Evolutionary conservation across 495 filamentous ascomycete genomes (phyloP).

Genomic region (Tuber indicum): DNA sequence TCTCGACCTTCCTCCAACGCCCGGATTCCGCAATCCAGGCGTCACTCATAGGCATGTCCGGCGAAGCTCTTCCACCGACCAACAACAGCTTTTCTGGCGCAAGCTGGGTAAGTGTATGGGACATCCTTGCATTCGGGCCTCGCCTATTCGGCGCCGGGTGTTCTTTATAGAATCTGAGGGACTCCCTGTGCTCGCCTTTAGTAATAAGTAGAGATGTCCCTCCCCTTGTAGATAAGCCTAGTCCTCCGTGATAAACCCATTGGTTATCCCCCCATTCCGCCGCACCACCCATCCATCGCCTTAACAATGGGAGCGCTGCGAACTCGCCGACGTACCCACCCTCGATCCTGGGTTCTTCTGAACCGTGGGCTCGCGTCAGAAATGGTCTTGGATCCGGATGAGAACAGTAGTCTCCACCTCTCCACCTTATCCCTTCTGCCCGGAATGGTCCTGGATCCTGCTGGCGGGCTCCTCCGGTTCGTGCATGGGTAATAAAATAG

Average conservation of each 20-base stretch:
- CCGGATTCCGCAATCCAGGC: conserved; percentile 63
- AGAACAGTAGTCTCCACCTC: conserved; percentile 31
- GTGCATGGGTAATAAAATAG: conserved; percentile 73
- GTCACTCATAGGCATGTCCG: conserved; percentile 57
- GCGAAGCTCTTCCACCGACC: conserved; percentile 72
- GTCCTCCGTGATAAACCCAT: conserved; percentile 55
- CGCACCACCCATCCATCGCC: conserved; percentile 47
- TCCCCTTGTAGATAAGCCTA: conserved; percentile 47
- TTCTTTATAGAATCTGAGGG: conserved; percentile 16
- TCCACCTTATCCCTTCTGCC: conserved; percentile 27
- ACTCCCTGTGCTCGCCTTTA: conserved; percentile 35
- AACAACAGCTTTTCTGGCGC: conserved; percentile 52
- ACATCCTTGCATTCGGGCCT: conserved; percentile 57
- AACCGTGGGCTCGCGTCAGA: conserved; percentile 22
- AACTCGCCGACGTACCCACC: conserved; percentile 34
- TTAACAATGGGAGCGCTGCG: conserved; percentile 28
- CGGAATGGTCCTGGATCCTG: conserved; percentile 28
- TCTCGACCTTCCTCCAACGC: conserved; percentile 56
- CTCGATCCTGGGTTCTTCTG: conserved; percentile 29
- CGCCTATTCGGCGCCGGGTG: background rate
- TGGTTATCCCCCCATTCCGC: conserved; percentile 43
- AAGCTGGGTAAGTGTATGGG: conserved; percentile 65
- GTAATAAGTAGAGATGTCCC: conserved; percentile 35
- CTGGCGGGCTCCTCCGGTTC: conserved; percentile 20
- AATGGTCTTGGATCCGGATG: conserved; percentile 22